These are phyloP conservation scores for Scedosporium dehoogii DNA, from an alignment of 2,329 filamentous ascomycete species.

Conservation along the genomic window DNA sequence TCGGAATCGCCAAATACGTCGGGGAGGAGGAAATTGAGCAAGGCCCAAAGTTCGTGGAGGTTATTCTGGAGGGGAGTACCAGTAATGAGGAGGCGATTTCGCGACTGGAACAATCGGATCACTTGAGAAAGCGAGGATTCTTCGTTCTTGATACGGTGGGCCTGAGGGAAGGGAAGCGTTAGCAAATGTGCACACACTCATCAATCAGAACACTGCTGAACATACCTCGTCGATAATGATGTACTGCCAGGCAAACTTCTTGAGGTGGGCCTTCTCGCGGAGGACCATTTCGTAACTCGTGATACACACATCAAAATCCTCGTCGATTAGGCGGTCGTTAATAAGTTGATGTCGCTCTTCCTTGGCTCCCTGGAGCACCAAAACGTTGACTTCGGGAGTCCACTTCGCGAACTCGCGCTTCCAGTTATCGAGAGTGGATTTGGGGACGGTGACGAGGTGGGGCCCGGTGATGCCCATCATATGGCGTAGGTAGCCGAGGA, in stretches of 20 bases:
- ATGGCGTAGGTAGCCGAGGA: slow-evolving; percentile 88
- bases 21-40: slow-evolving; percentile 94
- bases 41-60: slow-evolving; percentile 91
- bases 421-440: slow-evolving; percentile 98
- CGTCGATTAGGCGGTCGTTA: slow-evolving; percentile 80
- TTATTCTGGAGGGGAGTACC: slow-evolving; percentile 98
- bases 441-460: slow-evolving; percentile 85
- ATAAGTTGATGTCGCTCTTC: slow-evolving; percentile 85
- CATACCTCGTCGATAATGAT: slow-evolving; percentile 86
- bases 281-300: slow-evolving; percentile 99
- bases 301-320: slow-evolving; percentile 95
- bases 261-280: slow-evolving; percentile 84
- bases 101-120: slow-evolving; percentile 89
- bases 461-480: slow-evolving; percentile 83
- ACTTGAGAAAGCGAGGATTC: slow-evolving; percentile 95
- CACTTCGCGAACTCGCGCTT: slow-evolving; percentile 86
- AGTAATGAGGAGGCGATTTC: slow-evolving; percentile 90
- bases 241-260: slow-evolving; percentile 99
- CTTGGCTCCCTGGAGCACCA: slow-evolving; percentile 90
- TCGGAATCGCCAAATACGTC: slow-evolving; percentile 96
- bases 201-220: background rate
- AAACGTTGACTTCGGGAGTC: slow-evolving; percentile 91
- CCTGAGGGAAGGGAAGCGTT: slow-evolving; percentile 19
- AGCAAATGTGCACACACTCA: slow-evolving; percentile 6
- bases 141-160: slow-evolving; percentile 98